A percentile compares a stretch with the other conserved stretches of the same genome.
phyloP scores from a whole-genome alignment of 768 basidiomycete genomes.

The Cystofilobasidium capitatum region DNA sequence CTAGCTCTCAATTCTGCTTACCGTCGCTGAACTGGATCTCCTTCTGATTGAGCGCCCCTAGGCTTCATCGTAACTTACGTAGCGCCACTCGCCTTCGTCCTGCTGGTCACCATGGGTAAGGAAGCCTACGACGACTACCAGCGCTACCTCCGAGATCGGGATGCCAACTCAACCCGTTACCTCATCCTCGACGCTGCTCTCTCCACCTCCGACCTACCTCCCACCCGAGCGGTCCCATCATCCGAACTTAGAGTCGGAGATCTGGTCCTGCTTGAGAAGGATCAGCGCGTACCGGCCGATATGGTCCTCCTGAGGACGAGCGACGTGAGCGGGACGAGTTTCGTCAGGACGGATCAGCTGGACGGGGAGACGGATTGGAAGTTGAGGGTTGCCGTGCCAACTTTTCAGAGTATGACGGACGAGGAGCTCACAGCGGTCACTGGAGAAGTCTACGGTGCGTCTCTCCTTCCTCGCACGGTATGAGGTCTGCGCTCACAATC shows the following conservation, averaged over 20 bases:
- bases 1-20: neutral
- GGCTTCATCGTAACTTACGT: constrained; percentile 94
- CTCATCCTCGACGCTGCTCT: constrained; percentile 46
- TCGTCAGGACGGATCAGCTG: constrained; percentile 93
- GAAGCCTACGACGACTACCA: constrained; percentile 99
- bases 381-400: constrained; percentile 73
- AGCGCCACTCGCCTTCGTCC: constrained; percentile 89
- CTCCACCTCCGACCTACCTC: constrained; percentile 33
- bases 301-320: constrained; percentile 78
- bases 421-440: constrained; percentile 55
- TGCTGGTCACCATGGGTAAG: constrained; percentile 93
- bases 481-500: constrained; percentile 19
- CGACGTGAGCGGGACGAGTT: constrained; percentile 72
- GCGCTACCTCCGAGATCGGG: constrained; percentile 77
- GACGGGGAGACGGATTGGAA: constrained; percentile 99
- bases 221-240: constrained; percentile 68
- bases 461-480: constrained; percentile 22
- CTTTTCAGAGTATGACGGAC: constrained; percentile 60
- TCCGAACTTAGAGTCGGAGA: constrained; percentile 84
- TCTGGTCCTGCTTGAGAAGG: constrained; percentile 84
- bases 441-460: constrained; percentile 79
- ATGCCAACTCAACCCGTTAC: constrained; percentile 91
- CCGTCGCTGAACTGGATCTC: neutral
- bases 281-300: constrained; percentile 92
- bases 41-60: constrained; percentile 37